Evolutionary conservation across 768 basidiomycete genomes (phyloP), one percentile per base, ranked within the genome.

Genomic region (Boletus coccyginus): DNA sequence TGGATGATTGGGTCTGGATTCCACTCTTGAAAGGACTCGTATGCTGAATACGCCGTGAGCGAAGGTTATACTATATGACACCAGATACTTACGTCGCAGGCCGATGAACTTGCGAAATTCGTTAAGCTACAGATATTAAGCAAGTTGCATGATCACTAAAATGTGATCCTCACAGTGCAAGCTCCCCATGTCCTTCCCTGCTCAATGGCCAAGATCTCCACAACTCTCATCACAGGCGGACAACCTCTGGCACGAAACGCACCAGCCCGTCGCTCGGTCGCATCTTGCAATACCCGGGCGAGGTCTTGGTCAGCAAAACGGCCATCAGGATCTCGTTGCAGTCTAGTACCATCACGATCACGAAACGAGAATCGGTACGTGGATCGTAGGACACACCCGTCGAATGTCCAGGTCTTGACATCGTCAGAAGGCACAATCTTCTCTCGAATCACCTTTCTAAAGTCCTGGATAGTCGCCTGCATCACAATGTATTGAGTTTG

Each of bases 41-140:
- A 88, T 4, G 86, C 87, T 88, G 46, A 52, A 40, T 38, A 46
- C 31, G 13, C 39, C 19, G 49, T 68, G n/a, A 68, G 57, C 11
- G 24, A 46, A 46, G 10, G 3, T 17, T 6, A 21, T 32, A 8
- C 16, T 13, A 42, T 13, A 42, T 24, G 19, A 43, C 14, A n/a
- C 0, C 14, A 27, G 3, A 27, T 36, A 66, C 78, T 64, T 66
- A 86, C 86, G 84, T 71, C 82, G 86, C 46, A 92, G 72, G 16
- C 86, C 85, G 44, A 92, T 73, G 72, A 88, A 91, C 55, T 80
- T 76, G 51, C 87, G 77, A 69, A 90, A 89, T 64, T 89, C 87
- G 63, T 88, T 88, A 68, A 88, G 70, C 82, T 83, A 60, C 0
- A 46, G 10, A 24, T 46, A 45, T 44, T 33, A 43, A 53, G 36